Evolutionary conservation across 768 basidiomycete species (phyloP), one percentile per base, ranked within the genome.

Genomic region (Gyrodon lividus): DNA sequence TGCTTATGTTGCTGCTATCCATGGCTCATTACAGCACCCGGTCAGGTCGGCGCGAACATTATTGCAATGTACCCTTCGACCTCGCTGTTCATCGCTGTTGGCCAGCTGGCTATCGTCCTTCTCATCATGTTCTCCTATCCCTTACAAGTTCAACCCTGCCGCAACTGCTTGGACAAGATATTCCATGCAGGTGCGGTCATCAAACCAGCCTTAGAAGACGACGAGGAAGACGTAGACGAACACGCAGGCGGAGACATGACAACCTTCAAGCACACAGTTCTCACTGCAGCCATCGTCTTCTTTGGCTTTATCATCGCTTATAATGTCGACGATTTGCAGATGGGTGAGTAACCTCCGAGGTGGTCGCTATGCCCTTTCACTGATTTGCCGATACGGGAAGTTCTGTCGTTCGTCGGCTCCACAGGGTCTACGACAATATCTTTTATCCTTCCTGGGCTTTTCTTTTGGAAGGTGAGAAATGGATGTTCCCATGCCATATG

Each of bases 351-450:
- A 19, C 19, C 22, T 52, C 38, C 40, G 46, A 17, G 42, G 17
- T 19, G 34, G 31, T n/a, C 14, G 20, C 17, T 20, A 12, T 10
- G 37, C 19, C 14, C 26, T 33, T 34, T 31, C 24, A 23, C 48
- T 69, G 51, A 70, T 43, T 42, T 16, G 42, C 24, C 26, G 43
- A 54, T 51, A 17, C 34, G 43, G n/a, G 3, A 62, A 92, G 96
- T 98, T 13, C 77, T 98, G 30, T 92, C 93, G 4, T 97, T 99
- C 65, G 96, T 99, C 33, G 97, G 97, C 2, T 87, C 93, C 20
- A 98, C 94, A 1, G 97, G 97, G 12, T 96, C 92, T 13, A 97
- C 95, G 22, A 96, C 94, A 17, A 92, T 98, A 52, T 94, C 92
- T 1, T 98, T 98, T 72, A 97, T 98, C 62, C 78, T 97, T 31